These are phyloP conservation scores for Xerocomellus dryophilus DNA, from an alignment of 768 basidiomycete genomes.

Conservation along the genomic window DNA sequence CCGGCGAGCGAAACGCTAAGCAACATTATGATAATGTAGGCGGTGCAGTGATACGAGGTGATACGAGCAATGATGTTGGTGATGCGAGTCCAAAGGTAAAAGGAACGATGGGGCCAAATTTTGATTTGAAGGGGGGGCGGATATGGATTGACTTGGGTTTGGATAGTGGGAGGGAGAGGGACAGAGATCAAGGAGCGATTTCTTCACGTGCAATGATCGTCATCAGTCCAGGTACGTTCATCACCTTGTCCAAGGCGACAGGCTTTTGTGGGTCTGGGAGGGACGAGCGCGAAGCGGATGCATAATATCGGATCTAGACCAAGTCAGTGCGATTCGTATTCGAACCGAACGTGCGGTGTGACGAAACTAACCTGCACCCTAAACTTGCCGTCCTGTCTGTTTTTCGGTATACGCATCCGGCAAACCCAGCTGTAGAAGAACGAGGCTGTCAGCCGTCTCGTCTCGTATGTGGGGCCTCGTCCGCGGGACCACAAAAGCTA, in stretches of 20 bases:
- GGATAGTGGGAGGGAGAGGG: not conserved
- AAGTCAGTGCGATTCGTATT: not conserved
- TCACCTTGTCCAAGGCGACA: slow-evolving; percentile 58
- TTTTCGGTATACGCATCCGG: slow-evolving; percentile 54
- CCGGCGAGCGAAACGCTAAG: not conserved
- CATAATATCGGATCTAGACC: slow-evolving; percentile 58
- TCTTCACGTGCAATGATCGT: slow-evolving; percentile 54
- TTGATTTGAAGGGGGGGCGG: not conserved
- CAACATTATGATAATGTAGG: not conserved
- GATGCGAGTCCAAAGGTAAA: slow-evolving; percentile 1
- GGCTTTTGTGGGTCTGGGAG: slow-evolving; percentile 57
- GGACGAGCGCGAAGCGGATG: slow-evolving; percentile 53
- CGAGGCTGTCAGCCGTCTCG: slow-evolving; percentile 1
- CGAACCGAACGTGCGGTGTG: not conserved
- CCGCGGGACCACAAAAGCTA: not conserved
- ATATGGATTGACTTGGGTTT: not conserved
- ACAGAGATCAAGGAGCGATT: slow-evolving; percentile 14
- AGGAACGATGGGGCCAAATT: not conserved
- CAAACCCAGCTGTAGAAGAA: slow-evolving; percentile 54
- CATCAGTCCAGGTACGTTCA: slow-evolving; percentile 71
- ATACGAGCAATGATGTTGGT: not conserved
- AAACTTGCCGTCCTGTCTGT: slow-evolving; percentile 47
- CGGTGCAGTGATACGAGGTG: not conserved
- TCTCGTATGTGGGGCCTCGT: not conserved
- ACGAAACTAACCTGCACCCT: slow-evolving; percentile 52